Conservation (phyloP, 768 basidiomycete species). For the Phaeotremella fagi region DNA sequence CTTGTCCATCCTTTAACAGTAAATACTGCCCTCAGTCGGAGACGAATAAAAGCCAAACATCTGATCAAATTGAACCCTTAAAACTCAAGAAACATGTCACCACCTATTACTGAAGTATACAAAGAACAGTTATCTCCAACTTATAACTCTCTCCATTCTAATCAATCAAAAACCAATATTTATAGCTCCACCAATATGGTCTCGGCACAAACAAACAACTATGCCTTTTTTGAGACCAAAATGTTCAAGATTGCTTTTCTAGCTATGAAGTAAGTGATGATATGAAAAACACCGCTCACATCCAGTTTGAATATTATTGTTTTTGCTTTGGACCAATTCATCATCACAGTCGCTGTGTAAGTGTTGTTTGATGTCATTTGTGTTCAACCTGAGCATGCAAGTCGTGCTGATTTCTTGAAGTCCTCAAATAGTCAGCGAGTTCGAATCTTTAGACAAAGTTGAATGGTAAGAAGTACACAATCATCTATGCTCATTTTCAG, state of each 20-base stretch:
- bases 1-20: too few relatives aligned
- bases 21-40: too few relatives aligned
- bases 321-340: slow-evolving; percentile 30
- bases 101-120: background rate
- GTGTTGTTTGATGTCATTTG: background rate
- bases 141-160: background rate
- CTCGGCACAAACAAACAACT: too few relatives aligned
- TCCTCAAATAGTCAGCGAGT: slow-evolving; percentile 20
- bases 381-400: background rate
- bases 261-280: slow-evolving; percentile 15
- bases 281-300: background rate
- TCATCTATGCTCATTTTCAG: background rate
- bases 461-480: slow-evolving; percentile 1
- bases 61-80: too few relatives aligned
- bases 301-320: slow-evolving; percentile 20
- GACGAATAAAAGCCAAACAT: too few relatives aligned
- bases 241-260: slow-evolving; percentile 22
- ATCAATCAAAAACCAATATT: background rate
- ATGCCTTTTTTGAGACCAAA: slow-evolving; percentile 14
- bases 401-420: background rate
- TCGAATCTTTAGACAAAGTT: slow-evolving; percentile 18
- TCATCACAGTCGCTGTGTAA: slow-evolving; percentile 24
- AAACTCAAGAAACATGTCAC: too few relatives aligned
- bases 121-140: background rate
- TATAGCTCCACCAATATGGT: background rate